Conservation (phyloP, 2,329 filamentous ascomycete genomes). For the Curvularia eragrostidis region DNA sequence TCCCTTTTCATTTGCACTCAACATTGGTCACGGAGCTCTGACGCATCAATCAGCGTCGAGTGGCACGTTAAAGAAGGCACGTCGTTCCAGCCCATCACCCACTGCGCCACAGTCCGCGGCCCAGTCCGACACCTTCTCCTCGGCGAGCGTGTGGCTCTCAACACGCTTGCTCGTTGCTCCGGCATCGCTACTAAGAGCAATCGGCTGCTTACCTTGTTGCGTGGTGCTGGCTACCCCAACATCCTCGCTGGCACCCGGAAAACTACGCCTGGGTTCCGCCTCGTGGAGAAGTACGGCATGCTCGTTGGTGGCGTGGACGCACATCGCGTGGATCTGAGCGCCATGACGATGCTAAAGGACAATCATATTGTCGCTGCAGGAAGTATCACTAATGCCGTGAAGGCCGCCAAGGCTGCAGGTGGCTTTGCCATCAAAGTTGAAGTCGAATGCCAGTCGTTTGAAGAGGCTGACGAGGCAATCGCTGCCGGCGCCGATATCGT, state of each 20-base stretch:
- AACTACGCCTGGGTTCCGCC: slow-evolving; percentile 92
- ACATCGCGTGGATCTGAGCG: slow-evolving; percentile 83
- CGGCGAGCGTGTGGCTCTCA: slow-evolving; percentile 92
- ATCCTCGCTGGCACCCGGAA: slow-evolving; percentile 94
- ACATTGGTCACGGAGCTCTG: not conserved
- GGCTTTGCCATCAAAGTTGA: slow-evolving; percentile 95
- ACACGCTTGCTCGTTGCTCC: slow-evolving; percentile 87
- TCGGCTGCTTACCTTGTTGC: slow-evolving; percentile 59
- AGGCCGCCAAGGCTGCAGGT: slow-evolving; percentile 79
- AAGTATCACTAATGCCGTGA: slow-evolving; percentile 84
- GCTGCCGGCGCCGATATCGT: slow-evolving; percentile 90
- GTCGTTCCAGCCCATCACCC: slow-evolving; percentile 64
- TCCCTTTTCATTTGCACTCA: slow-evolving; percentile 17
- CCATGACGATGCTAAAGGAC: slow-evolving; percentile 99
- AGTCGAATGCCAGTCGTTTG: slow-evolving; percentile 89
- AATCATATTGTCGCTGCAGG: slow-evolving; percentile 93
- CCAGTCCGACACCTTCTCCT: slow-evolving; percentile 83
- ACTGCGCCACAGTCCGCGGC: slow-evolving; percentile 81
- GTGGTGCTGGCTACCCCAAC: slow-evolving; percentile 74
- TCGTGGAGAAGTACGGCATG: slow-evolving; percentile 99
- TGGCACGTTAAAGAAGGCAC: slow-evolving; percentile 85
- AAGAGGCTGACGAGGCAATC: slow-evolving; percentile 90
- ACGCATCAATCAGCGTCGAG: slow-evolving; percentile 64
- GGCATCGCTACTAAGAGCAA: slow-evolving; percentile 77
- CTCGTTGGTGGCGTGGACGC: slow-evolving; percentile 89